These are phyloP conservation scores for Ophiorrhiza pumila DNA, from an alignment of 257 asterid genomes.

Conservation along the genomic window DNA sequence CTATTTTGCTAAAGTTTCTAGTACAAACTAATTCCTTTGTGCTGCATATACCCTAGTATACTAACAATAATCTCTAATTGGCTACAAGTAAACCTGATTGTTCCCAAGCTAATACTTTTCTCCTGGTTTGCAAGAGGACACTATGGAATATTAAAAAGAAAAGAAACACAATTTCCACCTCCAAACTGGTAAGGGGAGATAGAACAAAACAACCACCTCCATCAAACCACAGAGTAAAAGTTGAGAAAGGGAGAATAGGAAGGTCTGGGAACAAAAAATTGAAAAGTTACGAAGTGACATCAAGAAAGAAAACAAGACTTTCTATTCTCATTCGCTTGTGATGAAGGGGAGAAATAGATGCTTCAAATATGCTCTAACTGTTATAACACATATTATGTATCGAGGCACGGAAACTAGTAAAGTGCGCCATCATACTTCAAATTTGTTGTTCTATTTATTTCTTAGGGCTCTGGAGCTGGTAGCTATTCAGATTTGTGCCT, in stretches of 20 bases:
- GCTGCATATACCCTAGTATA: neutral
- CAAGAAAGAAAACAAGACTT: neutral
- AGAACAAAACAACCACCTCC: too few species aligned
- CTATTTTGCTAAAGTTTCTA: neutral
- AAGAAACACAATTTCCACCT: too few species aligned
- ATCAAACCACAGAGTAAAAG: neutral
- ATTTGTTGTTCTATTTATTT: neutral
- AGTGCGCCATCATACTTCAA: neutral
- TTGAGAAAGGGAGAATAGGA: neutral
- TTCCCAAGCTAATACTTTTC: neutral
- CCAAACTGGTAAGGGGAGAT: too few species aligned
- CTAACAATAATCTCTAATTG: neutral
- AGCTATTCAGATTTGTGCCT: neutral
- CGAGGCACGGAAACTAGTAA: neutral
- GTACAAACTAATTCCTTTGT: neutral
- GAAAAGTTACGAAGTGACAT: neutral
- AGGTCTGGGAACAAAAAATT: neutral
- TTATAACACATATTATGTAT: neutral
- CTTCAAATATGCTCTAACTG: neutral
- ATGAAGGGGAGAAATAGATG: neutral
- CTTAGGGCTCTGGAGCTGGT: neutral
- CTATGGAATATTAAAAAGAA: too few species aligned
- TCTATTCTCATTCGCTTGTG: neutral
- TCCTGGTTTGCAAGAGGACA: neutral
- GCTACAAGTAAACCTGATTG: neutral